Evolutionary conservation across 1,284 basidiomycete species (phyloP), one percentile per base, ranked within the genome.

Genomic region (Entoloma clypeatum): DNA sequence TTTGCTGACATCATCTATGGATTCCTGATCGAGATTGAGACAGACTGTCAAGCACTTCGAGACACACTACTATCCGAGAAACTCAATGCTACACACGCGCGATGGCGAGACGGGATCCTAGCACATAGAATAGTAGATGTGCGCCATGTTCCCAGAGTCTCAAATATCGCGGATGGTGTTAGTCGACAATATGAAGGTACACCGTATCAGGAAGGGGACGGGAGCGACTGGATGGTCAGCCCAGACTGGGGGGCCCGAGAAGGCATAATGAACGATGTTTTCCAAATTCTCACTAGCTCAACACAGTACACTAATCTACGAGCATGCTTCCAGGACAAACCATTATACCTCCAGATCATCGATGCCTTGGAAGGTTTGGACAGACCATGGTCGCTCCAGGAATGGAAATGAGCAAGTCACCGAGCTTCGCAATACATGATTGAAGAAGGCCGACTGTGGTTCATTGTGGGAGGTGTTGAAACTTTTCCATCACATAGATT

Each of bases 361-460:
- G 50, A 57, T 7, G 59, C 65, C 0, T 22, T 68, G 3, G 8
- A 32, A 2, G 50, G 51, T 9, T 36, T 55, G 6, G 46, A 58
- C 31, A 28, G 41, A 8, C 46, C 39, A 6, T 11, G 23, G 1
- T 11, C 11, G 8, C 16, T 46, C 8, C 19, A 29, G 14, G 43
- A 35, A 6, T 24, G 45, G 21, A 43, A 47, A 16, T 36, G 54
- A 3, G 64, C 60, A 1, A 30, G 49, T 10, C 61, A 65, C 32
- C 41, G 53, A 1, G 59, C 59, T 0, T 17, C 29, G 1, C 50
- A 51, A 4, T 66, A 65, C 48, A 47, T 59, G 38, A 52, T 67
- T 5, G 54, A 61, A 2, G 60, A 57, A 2, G 58, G 56, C 1
- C 54, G 51, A 36, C 45, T 68, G 23, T 68, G 66, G 65, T 48